Evolutionary conservation across 2,329 filamentous ascomycete genomes (phyloP).

Genomic region (Fusarium sp.): DNA sequence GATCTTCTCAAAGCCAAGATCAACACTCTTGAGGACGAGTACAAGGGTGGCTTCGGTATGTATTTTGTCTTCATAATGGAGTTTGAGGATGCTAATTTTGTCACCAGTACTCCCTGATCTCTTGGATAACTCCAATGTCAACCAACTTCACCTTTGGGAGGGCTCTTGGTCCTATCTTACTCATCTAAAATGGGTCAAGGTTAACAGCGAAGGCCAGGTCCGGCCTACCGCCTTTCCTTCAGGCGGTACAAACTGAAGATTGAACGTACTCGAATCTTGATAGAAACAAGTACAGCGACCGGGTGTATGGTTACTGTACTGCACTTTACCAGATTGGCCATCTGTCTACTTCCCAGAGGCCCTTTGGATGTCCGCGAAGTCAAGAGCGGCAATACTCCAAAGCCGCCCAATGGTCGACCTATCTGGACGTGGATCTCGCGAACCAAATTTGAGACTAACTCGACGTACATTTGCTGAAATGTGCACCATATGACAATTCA

Average conservation of each 20-base stretch:
- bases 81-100: slow-evolving; percentile 33
- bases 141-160: slow-evolving; percentile 81
- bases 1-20: slow-evolving; percentile 82
- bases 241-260: slow-evolving; percentile 34
- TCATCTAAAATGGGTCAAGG: slow-evolving; percentile 81
- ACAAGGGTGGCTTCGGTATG: slow-evolving; percentile 85
- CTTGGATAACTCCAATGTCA: slow-evolving; percentile 74
- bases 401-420: neutral
- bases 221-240: slow-evolving; percentile 86
- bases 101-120: slow-evolving; percentile 80
- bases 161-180: slow-evolving; percentile 87
- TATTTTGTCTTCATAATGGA: slow-evolving; percentile 28
- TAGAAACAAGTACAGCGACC: neutral
- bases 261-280: neutral
- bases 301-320: neutral
- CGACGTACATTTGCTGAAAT: neutral
- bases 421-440: neutral
- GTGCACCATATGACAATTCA: neutral
- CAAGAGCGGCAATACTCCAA: neutral
- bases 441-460: neutral
- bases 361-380: neutral
- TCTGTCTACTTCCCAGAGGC: neutral
- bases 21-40: slow-evolving; percentile 81
- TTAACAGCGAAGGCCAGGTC: slow-evolving; percentile 75
- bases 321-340: neutral